These are phyloP conservation scores for Monilinia aucupariae DNA, from an alignment of 2,329 filamentous ascomycete species.

Conservation along the genomic window DNA sequence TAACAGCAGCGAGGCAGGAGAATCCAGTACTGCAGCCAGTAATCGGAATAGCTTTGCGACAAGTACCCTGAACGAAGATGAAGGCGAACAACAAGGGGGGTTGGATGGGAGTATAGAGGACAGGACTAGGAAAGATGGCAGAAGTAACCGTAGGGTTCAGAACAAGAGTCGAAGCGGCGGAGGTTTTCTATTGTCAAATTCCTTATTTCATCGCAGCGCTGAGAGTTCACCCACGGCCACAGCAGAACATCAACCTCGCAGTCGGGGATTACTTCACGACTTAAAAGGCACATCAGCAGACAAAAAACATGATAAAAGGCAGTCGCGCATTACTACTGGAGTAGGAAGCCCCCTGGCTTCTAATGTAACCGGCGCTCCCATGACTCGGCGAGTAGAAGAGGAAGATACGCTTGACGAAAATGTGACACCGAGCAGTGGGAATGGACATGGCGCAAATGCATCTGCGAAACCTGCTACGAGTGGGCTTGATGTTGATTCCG, in stretches of 20 bases:
- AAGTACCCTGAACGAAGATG: constrained; percentile 13
- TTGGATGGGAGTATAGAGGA: constrained; percentile 13
- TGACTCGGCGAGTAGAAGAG: constrained; percentile 1
- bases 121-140: constrained; percentile 21
- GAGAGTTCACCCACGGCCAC: not conserved
- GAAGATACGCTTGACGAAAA: constrained; percentile 6
- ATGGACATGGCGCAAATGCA: constrained; percentile 5
- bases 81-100: constrained; percentile 7
- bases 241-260: constrained; percentile 18
- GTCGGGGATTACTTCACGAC: constrained; percentile 25
- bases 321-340: constrained; percentile 27
- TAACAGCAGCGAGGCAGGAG: constrained; percentile 42
- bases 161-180: constrained; percentile 29
- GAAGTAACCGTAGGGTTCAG: constrained; percentile 29
- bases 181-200: constrained; percentile 32
- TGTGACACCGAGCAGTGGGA: constrained; percentile 8
- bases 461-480: constrained; percentile 19
- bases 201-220: constrained; percentile 4
- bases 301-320: constrained; percentile 26
- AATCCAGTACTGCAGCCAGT: constrained; percentile 41
- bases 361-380: constrained; percentile 22
- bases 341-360: constrained; percentile 30
- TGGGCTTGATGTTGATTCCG: constrained; percentile 65
- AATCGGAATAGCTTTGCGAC: constrained; percentile 26
- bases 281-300: constrained; percentile 30